These are phyloP conservation scores for Auricularia cornea DNA, from an alignment of 768 basidiomycete species.

Conservation along the genomic window DNA sequence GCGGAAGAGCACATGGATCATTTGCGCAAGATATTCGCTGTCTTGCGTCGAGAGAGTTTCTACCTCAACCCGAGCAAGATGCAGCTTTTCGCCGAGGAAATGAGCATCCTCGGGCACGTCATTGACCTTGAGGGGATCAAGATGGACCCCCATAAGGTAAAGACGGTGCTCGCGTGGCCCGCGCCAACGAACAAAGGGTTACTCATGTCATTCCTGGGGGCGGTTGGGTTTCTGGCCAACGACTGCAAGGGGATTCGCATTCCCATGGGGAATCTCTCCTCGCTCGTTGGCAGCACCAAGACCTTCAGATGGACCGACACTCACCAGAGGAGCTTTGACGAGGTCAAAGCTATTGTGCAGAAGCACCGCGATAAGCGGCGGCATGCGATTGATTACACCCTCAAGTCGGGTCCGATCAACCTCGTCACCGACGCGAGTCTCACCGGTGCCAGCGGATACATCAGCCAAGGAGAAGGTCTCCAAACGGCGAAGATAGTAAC, in stretches of 20 bases:
- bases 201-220: constrained; percentile 26
- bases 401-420: constrained; percentile 3
- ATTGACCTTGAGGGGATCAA: too few species aligned
- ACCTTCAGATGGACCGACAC: constrained; percentile 24
- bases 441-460: background rate
- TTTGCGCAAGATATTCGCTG: constrained; percentile 7
- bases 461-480: background rate
- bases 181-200: constrained; percentile 20
- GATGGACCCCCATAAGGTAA: constrained; percentile 20
- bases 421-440: too few species aligned
- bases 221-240: constrained; percentile 22
- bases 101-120: constrained; percentile 29
- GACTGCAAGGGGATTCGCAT: constrained; percentile 26
- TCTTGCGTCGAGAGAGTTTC: constrained; percentile 9
- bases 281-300: constrained; percentile 13
- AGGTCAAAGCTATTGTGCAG: constrained; percentile 24
- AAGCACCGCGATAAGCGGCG: constrained; percentile 15
- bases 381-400: constrained; percentile 7
- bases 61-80: constrained; percentile 9
- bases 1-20: constrained; percentile 25
- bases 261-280: constrained; percentile 28
- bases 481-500: background rate
- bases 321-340: constrained; percentile 29
- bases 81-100: constrained; percentile 3
- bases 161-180: constrained; percentile 23